phyloP scores from a whole-genome alignment of 1,139 yeast genomes.

The Yamadazyma trypodendri region DNA sequence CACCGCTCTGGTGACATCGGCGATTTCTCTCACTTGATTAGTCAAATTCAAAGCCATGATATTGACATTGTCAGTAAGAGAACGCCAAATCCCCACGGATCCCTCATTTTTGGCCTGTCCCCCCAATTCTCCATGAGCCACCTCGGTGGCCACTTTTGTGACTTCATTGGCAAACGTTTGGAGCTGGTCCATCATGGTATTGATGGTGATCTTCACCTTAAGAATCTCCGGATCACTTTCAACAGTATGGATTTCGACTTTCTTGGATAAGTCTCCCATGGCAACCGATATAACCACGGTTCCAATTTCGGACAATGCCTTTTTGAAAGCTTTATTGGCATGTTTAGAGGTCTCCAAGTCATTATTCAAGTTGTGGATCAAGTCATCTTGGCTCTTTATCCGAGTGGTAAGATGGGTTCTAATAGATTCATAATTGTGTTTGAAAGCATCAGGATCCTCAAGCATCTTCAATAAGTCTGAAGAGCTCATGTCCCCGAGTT shows the following conservation, averaged over 20 bases:
- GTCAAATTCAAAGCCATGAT: constrained; percentile 86
- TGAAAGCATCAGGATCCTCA: constrained; percentile 41
- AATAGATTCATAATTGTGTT: constrained; percentile 28
- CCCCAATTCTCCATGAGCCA: constrained; percentile 84
- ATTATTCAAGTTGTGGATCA: constrained; percentile 27
- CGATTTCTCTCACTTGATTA: constrained; percentile 80
- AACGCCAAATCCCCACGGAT: constrained; percentile 84
- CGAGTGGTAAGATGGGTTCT: constrained; percentile 34
- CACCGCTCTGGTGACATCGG: constrained; percentile 84
- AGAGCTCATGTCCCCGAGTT: constrained; percentile 29
- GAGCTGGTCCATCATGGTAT: constrained; percentile 85
- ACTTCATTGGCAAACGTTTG: constrained; percentile 82
- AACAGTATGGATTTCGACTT: constrained; percentile 68
- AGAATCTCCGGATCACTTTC: constrained; percentile 75
- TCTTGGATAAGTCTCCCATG: constrained; percentile 79
- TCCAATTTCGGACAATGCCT: constrained; percentile 76
- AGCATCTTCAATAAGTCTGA: constrained; percentile 34
- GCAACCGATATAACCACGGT: constrained; percentile 83
- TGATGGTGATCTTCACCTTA: constrained; percentile 76
- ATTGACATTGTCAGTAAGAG: constrained; percentile 79
- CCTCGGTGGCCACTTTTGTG: constrained; percentile 83
- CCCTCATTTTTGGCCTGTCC: constrained; percentile 86
- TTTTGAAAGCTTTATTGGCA: constrained; percentile 74
- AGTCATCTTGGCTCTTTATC: constrained; percentile 31
- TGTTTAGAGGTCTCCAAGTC: constrained; percentile 55